These are phyloP conservation scores for Beta macrorhiza DNA, from an alignment of 179 eudicot genomes.

Conservation along the genomic window DNA sequence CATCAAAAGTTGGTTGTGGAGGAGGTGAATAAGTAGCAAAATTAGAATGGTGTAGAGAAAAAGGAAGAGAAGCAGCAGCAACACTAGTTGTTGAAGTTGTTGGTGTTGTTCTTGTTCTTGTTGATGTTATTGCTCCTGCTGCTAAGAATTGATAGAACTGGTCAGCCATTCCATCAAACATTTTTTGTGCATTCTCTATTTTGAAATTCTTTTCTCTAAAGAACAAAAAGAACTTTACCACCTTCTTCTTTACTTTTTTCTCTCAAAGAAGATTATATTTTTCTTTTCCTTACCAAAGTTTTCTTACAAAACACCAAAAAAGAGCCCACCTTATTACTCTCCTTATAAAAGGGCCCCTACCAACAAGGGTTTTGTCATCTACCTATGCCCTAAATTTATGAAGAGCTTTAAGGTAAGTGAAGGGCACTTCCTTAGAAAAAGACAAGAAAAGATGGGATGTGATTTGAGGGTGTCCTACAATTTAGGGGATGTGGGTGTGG, in stretches of 20 bases:
- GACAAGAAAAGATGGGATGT: conserved; percentile 27
- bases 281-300: too few species aligned
- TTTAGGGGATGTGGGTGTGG: conserved; percentile 34
- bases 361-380: conserved; percentile 56
- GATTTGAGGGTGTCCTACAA: conserved; percentile 43
- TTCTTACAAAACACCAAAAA: not conserved
- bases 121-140: conserved; percentile 30
- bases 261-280: too few species aligned
- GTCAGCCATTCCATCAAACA: conserved; percentile 76
- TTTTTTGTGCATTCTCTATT: conserved; percentile 24
- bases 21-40: conserved; percentile 10
- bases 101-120: not conserved
- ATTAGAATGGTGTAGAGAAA: conserved; percentile 20
- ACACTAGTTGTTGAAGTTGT: not conserved
- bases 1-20: conserved; percentile 20
- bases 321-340: not conserved
- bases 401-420: conserved; percentile 27
- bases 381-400: conserved; percentile 25
- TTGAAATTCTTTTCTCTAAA: not conserved
- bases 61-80: conserved; percentile 23
- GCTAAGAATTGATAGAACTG: conserved; percentile 79
- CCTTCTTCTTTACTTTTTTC: not conserved
- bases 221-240: not conserved
- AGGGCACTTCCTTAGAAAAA: conserved; percentile 38
- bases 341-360: conserved; percentile 22